Evolutionary conservation across 345 rosid genomes (phyloP).

Genomic region (Syzygium oleosum): DNA sequence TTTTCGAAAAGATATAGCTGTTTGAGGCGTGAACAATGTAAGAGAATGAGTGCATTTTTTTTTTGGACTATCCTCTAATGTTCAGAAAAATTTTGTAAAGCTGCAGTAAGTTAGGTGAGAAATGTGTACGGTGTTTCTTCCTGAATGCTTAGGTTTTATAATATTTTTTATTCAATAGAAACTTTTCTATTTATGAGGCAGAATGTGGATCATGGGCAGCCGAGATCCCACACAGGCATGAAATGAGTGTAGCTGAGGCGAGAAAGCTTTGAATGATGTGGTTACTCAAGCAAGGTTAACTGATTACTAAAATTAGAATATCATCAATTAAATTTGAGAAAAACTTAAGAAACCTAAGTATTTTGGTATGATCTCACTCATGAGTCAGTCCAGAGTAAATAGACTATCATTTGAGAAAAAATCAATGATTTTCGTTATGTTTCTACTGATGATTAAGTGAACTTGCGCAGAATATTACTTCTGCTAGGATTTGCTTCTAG

Average conservation of each 20-base stretch:
- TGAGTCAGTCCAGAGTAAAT: not conserved
- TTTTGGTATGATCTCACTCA: not conserved
- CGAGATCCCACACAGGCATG: not conserved
- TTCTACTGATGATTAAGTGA: not conserved
- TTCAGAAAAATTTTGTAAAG: not conserved
- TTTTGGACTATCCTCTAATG: not conserved
- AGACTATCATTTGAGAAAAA: not conserved
- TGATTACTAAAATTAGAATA: not conserved
- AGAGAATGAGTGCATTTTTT: not conserved
- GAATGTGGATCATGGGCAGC: not conserved
- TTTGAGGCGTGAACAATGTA: not conserved
- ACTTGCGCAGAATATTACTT: not conserved
- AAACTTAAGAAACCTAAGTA: not conserved
- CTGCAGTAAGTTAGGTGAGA: not conserved
- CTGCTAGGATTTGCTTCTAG: not conserved
- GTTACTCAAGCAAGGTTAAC: not conserved
- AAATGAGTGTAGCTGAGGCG: not conserved
- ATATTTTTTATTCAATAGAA: not conserved
- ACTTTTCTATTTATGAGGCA: not conserved
- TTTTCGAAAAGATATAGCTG: not conserved
- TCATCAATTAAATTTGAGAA: not conserved
- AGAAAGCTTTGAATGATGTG: not conserved
- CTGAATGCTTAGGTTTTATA: not conserved
- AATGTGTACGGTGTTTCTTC: not conserved
- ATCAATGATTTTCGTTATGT: not conserved